Evolutionary conservation across 2,329 filamentous ascomycete species (phyloP).

Genomic region (Decorospora gaudefroyi): DNA sequence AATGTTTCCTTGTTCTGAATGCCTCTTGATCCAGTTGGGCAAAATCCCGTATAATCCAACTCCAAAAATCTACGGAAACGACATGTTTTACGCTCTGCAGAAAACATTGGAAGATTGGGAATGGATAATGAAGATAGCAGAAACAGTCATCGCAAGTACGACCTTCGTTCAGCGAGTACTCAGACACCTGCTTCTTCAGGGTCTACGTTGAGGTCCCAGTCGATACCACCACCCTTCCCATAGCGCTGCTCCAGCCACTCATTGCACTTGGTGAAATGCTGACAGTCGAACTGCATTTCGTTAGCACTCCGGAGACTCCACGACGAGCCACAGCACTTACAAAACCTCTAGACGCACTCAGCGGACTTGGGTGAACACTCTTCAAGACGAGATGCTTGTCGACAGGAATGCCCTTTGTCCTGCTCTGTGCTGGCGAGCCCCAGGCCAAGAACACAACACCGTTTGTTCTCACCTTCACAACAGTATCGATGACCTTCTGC

Average conservation of each 20-base stretch:
- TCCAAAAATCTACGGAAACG: too few relatives aligned
- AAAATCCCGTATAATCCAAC: too few relatives aligned
- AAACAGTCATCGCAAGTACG: too few relatives aligned
- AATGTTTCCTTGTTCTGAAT: too few relatives aligned
- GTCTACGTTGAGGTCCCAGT: constrained; percentile 72
- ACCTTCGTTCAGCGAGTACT: too few relatives aligned
- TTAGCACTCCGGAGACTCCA: constrained; percentile 38
- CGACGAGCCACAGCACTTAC: constrained; percentile 50
- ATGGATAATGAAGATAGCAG: too few relatives aligned
- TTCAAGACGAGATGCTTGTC: constrained; percentile 80
- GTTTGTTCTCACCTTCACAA: constrained; percentile 72
- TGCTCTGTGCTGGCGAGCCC: constrained; percentile 81
- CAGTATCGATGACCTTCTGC: constrained; percentile 85
- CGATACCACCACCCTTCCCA: constrained; percentile 76
- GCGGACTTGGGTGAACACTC: constrained; percentile 89
- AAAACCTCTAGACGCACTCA: constrained; percentile 82
- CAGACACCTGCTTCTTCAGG: constrained; percentile 45
- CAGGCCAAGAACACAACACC: constrained; percentile 96
- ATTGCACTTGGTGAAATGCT: constrained; percentile 80
- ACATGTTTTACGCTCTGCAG: too few relatives aligned
- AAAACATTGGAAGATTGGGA: too few relatives aligned
- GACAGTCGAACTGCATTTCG: constrained; percentile 66
- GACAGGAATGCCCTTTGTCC: constrained; percentile 73
- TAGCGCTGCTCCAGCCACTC: constrained; percentile 82
- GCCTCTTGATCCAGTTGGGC: too few relatives aligned